Evolutionary conservation across 129 eudicot genomes (phyloP).

Genomic region (Pulicaria dysenterica): DNA sequence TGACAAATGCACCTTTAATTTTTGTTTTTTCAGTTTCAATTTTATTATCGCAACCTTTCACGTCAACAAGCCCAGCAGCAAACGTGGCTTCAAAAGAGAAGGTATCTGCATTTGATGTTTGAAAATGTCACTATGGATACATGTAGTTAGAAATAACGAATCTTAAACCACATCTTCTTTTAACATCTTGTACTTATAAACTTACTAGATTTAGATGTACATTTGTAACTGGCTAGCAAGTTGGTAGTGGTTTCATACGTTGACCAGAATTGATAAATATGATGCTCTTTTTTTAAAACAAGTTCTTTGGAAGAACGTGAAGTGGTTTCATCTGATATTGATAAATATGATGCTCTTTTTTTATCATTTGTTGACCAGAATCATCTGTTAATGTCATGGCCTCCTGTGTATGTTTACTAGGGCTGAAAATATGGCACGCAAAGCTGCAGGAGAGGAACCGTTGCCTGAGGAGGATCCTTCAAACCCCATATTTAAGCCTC

Average conservation of each 20-base stretch:
- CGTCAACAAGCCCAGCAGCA: constrained; percentile 99
- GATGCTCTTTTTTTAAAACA: no score
- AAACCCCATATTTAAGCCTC: constrained; percentile 81
- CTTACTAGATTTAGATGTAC: no score
- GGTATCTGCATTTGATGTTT: constrained; percentile 49
- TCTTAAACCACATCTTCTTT: neutral
- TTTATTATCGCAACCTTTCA: constrained; percentile 80
- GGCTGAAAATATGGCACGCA: constrained; percentile 89
- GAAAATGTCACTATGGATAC: neutral
- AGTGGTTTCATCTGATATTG: neutral
- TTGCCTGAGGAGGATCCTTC: constrained; percentile 98
- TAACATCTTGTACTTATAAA: no score
- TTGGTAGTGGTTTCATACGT: no score
- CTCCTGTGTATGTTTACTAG: constrained; percentile 40
- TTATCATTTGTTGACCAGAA: neutral
- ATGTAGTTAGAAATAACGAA: neutral
- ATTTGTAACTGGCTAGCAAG: no score
- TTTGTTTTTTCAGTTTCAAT: constrained; percentile 68
- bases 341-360: neutral
- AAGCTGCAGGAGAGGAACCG: constrained; percentile 96
- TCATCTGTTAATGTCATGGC: constrained; percentile 2
- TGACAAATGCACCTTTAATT: neutral
- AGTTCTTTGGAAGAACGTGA: no score
- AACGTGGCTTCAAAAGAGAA: constrained; percentile 98
- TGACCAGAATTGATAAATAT: no score